Evolutionary conservation across 805 yeast genomes (phyloP), one percentile per base, ranked within the genome.

Genomic region (Candida pseudofarinosa): DNA sequence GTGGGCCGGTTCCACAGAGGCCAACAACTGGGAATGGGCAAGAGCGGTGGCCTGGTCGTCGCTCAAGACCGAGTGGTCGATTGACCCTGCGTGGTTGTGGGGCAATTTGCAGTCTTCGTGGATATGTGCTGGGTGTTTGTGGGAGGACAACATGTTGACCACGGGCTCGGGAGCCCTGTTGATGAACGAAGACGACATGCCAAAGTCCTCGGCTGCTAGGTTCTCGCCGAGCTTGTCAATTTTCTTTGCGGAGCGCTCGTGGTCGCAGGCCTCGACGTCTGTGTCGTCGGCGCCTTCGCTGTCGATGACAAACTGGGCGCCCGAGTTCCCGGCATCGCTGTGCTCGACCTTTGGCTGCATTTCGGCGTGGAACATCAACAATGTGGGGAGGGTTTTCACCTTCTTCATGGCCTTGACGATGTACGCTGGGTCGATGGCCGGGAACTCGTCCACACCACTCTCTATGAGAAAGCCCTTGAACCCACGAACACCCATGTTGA

Each of bases 381-480:
- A 62, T 0, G 97, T 87, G 26, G 77, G 73, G 35, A 77, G 62
- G 3, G 77, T 84, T 41, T 81, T 69, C 2, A 90, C 84, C 12
- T 53, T 61, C 15, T 71, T 59, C 78, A 91, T 75, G 5, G 95
- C 96, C 42, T 69, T 58, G 33, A 74, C 69, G 37, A 91, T 83
- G 57, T 88, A 83, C 2, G 59, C 59, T 15, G 84, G 76, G 33
- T 71, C 73, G 41, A 90, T 83, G 50, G 85, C 87, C 1, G 97
- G 97, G 61, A 91, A 90, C 63, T 90, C 97, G 40, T 88, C 95
- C 16, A 91, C 97, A n/a, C 97, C 97, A 35, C 93, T 83, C 51
- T 90, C 96, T 56, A 90, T 88, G 66, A 91, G 64, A 54, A 90
- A 91, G 26, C 96, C 93, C 61, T 90, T 90, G 70, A 90, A 90